Base-by-base conservation (phyloP, 202 grass and related monocot genomes). In the Sporobolus alterniflorus region DNA sequence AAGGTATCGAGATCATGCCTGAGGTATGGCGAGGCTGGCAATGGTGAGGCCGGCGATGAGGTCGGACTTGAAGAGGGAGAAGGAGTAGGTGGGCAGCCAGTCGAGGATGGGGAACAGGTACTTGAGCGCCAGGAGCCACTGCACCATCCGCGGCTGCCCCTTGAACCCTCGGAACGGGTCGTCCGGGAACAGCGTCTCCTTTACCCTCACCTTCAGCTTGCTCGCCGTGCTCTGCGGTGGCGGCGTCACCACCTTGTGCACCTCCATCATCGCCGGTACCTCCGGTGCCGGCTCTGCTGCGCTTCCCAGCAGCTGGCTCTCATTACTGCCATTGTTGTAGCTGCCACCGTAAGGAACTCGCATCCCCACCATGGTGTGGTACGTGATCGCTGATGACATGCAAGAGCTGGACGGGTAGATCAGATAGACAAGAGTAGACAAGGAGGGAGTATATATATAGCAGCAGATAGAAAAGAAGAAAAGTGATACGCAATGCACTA, bases 181-280 rank as follows among this genome's bases (percentile, higher is more conserved):
- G 73, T 98, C 96, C 0, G 96, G 93, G 87, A 98, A 98, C 87
- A 98, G 92, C 28, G 93, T 98, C 93, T 98, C 96, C 82, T 98
- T 98, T 64, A 94, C n/a, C 87, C 90, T 88, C 49, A 25, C 51
- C 85, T 94, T 95, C 72, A 98, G 55, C 90, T 98, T 98, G 71
- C 82, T 86, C 52, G 74, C 87, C 49, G 92, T 88, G 89, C 87
- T 96, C 85, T 77, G 91, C 39, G 71, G 73, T 39, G 89, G 93
- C 30, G 83, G 74, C 9, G 82, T 5, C 51, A 63, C 76, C 89
- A 98, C 96, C 85, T 96, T 93, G 82, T 92, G 96, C 79, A 81
- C 80, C 69, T 20, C 81, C 77, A 79, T 47, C 48, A 79, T 60
- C 52, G 40, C 12, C 11, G 66, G 12, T 24, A 13, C 20, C 71